phyloP scores from a whole-genome alignment of 148 eudicot species.

The Oxyria digyna region DNA sequence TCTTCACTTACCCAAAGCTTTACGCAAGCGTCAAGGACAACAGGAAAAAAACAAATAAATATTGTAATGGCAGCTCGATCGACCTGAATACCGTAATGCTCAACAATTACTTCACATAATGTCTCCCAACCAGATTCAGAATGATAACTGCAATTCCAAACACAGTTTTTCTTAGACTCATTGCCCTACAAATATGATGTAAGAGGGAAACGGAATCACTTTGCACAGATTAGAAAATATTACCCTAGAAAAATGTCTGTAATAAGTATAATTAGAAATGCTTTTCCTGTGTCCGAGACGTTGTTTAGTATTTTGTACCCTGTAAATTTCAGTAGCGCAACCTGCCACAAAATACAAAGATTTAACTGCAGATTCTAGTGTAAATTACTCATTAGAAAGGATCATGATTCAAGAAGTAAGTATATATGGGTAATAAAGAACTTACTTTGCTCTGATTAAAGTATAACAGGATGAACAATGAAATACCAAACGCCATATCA shows the following conservation, averaged over 20 bases:
- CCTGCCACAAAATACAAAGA: conserved; percentile 40
- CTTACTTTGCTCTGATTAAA: conserved; percentile 78
- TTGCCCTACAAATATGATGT: not conserved
- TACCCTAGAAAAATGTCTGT: conserved; percentile 97
- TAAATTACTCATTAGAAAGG: not conserved
- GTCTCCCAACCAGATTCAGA: conserved; percentile 99
- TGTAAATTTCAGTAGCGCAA: conserved; percentile 89
- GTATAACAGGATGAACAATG: conserved; percentile 71
- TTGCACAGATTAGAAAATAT: conserved; percentile 6
- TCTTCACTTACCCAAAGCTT: conserved; percentile 86
- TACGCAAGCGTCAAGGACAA: conserved; percentile 74
- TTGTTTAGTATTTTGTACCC: conserved; percentile 88
- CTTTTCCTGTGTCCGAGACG: conserved; percentile 90
- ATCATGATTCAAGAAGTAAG: not conserved
- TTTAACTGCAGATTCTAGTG: not conserved
- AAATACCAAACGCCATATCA: conserved; percentile 71
- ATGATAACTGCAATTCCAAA: conserved; percentile 55
- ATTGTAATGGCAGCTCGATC: conserved; percentile 66
- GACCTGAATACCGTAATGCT: conserved; percentile 84
- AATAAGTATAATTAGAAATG: conserved; percentile 71
- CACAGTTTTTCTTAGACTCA: not conserved
- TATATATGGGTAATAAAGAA: conserved; percentile 2
- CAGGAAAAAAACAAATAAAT: conserved; percentile 78
- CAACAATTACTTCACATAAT: conserved; percentile 56
- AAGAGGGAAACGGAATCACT: not conserved